Evolutionary conservation across 345 rosid species (phyloP), one percentile per base, ranked within the genome.

Genomic region (Streptanthus diversifolius): DNA sequence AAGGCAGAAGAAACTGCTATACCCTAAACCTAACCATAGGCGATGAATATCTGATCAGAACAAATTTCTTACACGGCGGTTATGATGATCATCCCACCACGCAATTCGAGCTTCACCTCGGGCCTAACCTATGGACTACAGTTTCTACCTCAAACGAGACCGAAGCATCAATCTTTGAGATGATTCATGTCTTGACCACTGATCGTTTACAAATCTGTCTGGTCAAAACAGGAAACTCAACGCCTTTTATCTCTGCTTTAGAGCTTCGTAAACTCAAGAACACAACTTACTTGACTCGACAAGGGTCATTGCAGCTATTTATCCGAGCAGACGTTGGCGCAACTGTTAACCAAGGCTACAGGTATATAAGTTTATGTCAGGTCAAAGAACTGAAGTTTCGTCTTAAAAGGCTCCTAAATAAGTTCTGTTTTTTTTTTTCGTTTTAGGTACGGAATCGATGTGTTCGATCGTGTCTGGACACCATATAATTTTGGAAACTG

Each of bases 191-290:
- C 13, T 61, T 83, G n/a, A 40, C 53, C 2, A 55, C 73, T 10
- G 72, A 81, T 8, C 65, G 72, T 14, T 58, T 84, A 19, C 72
- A 81, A 53, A 30, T 88, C 45, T 90, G 95, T 73, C 68, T 84
- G 2, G 86, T 84, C 14, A 87, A 90, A 36, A 73, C 81, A 68
- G 75, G 73, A 19, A 2, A 33, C 47, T 83, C 86, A 1, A 52
- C 75, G 5, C 90, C 90, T 25, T 87, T 89, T 69, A 76, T 87
- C 27, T 81, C 88, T 0, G 70, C 78, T 7, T 59, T 87, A 41
- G 90, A 90, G 44, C 43, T 86, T 3, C 80, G 92, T 79, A 75
- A 44, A 25, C 39, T 84, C 32, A 72, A 27, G 10, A 77, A 37
- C 74, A 65, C 70, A n/a, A 64, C 67, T 41, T 76, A 78, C 40